phyloP scores from a whole-genome alignment of 129 eudicot species.

The Dittrichia graveolens region DNA sequence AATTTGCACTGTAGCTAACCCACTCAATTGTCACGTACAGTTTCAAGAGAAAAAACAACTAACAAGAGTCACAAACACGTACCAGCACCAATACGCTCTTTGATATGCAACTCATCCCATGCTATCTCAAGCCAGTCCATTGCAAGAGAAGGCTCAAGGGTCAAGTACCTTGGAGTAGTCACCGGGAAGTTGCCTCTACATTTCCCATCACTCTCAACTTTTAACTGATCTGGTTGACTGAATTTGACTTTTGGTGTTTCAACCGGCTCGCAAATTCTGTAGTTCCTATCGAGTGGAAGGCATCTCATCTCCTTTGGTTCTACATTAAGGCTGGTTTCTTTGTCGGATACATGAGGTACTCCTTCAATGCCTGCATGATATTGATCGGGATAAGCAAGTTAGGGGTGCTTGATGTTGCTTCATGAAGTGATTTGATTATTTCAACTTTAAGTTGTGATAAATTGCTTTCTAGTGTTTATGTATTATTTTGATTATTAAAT shows the following conservation, averaged over 20 bases:
- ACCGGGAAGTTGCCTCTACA: conserved; percentile 44
- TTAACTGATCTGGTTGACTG: conserved; percentile 39
- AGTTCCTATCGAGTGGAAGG: conserved; percentile 26
- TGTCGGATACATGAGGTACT: conserved; percentile 23
- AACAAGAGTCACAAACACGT: not conserved
- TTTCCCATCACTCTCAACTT: conserved; percentile 41
- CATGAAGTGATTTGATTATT: not conserved
- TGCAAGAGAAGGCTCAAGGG: conserved; percentile 89
- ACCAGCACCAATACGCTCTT: conserved; percentile 99
- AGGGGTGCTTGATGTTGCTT: not conserved
- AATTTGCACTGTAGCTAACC: too few relatives aligned
- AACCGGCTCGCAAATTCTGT: conserved; percentile 30
- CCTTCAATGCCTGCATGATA: conserved; percentile 41
- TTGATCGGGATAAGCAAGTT: conserved; percentile 6
- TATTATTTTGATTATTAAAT: too few relatives aligned
- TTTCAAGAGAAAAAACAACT: not conserved
- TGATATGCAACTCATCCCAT: conserved; percentile 90
- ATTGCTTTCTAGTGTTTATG: too few relatives aligned
- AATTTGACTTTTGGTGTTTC: conserved; percentile 34
- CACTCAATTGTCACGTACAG: too few relatives aligned
- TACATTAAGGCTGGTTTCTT: conserved; percentile 24
- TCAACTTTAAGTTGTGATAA: not conserved
- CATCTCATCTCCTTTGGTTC: conserved; percentile 36
- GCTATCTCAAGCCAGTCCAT: conserved; percentile 98
- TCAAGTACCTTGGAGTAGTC: conserved; percentile 68